Conservation (phyloP, 768 basidiomycete species). For the Serendipita sp. region DNA sequence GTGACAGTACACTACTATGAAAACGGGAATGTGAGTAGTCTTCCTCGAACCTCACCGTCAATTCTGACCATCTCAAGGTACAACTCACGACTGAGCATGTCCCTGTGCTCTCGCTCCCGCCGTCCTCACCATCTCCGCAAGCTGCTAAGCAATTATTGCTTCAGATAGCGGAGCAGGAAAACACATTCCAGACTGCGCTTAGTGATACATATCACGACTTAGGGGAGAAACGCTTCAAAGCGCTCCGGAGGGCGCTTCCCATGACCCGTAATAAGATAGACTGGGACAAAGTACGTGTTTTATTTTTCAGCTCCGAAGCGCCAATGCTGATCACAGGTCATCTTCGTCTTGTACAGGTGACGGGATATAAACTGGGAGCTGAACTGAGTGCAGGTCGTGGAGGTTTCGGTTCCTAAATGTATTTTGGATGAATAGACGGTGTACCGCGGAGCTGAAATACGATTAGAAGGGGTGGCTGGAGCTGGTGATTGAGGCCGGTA, state of each 20-base stretch:
- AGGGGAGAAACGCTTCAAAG: conserved; percentile 87
- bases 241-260: conserved; percentile 75
- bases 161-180: conserved; percentile 64
- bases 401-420: conserved; percentile 22
- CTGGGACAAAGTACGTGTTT: conserved; percentile 65
- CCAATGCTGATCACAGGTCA: neutral
- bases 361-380: conserved; percentile 57
- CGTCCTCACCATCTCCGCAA: conserved; percentile 32
- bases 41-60: neutral
- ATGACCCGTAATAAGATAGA: conserved; percentile 87
- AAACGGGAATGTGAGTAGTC: conserved; percentile 65
- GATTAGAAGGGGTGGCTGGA: neutral
- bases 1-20: conserved; percentile 95
- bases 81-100: conserved; percentile 70
- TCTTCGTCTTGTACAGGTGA: conserved; percentile 21
- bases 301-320: neutral
- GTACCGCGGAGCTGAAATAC: neutral
- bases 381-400: conserved; percentile 55
- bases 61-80: conserved; percentile 35
- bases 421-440: neutral
- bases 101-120: conserved; percentile 44
- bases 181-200: conserved; percentile 59
- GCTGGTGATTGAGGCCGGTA: neutral
- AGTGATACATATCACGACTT: conserved; percentile 76
- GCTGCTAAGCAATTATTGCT: conserved; percentile 61